These are phyloP conservation scores for Ceratocystis huliohia DNA, from an alignment of 2,329 filamentous ascomycete genomes.

Conservation along the genomic window DNA sequence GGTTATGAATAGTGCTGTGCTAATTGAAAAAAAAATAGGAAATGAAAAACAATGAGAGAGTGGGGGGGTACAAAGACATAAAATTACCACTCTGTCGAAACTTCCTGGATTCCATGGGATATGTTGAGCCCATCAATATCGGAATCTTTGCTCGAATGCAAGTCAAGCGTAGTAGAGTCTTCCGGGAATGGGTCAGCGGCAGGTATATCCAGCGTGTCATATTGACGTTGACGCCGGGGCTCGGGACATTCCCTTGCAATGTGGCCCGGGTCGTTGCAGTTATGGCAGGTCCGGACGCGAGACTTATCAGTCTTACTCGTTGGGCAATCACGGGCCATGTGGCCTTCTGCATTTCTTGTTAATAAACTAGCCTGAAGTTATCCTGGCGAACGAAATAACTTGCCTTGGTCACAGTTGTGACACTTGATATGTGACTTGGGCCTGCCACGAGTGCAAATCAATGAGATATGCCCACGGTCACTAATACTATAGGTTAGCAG, in stretches of 20 bases:
- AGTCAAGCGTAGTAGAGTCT: neutral
- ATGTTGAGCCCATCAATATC: neutral
- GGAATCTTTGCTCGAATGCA: neutral
- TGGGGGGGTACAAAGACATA: neutral
- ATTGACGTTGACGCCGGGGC: neutral
- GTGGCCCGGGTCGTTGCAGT: slow-evolving; percentile 52
- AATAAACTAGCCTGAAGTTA: neutral
- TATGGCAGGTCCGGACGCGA: slow-evolving; percentile 46
- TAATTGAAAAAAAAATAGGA: no score
- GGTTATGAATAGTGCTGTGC: no score
- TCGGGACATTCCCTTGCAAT: slow-evolving; percentile 52
- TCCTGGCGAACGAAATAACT: neutral
- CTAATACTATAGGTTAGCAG: neutral
- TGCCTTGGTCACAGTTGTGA: neutral
- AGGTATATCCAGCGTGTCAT: neutral
- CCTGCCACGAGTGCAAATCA: neutral
- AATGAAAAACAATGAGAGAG: no score
- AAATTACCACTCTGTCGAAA: neutral
- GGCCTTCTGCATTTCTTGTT: neutral
- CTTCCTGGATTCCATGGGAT: neutral
- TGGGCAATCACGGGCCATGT: neutral
- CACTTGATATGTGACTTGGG: neutral
- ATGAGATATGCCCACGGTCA: neutral
- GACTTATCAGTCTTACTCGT: slow-evolving; percentile 12
- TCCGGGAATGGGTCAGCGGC: neutral